Evolutionary conservation across 768 basidiomycete species (phyloP).

Genomic region (Hypholoma sublateritium): DNA sequence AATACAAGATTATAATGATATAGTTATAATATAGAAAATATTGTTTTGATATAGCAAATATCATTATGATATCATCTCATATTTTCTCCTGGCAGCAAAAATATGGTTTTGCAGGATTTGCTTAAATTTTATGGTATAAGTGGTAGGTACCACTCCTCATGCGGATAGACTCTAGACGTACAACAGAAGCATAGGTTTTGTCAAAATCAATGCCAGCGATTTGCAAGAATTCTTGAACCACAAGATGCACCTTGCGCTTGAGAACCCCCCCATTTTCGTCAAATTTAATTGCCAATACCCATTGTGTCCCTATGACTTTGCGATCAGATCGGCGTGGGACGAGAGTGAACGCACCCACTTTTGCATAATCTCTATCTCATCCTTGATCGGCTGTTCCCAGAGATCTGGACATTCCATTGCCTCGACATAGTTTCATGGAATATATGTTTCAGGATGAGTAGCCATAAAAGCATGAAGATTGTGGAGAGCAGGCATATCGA

Average conservation of each 20-base stretch:
- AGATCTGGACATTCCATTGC: conserved; percentile 14
- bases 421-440: conserved; percentile 5
- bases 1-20: no score
- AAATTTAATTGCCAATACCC: neutral
- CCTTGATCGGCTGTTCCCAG: conserved; percentile 11
- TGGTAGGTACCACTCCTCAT: no score
- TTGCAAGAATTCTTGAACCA: conserved; percentile 22
- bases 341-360: neutral
- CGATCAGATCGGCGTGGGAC: neutral
- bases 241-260: neutral
- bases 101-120: no score
- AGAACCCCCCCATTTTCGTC: conserved; percentile 10
- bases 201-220: conserved; percentile 30
- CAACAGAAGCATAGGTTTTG: conserved; percentile 17
- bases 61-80: no score
- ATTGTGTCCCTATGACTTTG: neutral
- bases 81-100: no score
- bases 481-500: neutral
- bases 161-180: conserved; percentile 10
- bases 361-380: conserved; percentile 17
- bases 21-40: no score
- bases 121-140: no score
- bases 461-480: neutral
- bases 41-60: no score
- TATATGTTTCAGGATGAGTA: neutral